Base-by-base conservation (phyloP, 164 flowering plant species). In the Aristolochia californica region DNA sequence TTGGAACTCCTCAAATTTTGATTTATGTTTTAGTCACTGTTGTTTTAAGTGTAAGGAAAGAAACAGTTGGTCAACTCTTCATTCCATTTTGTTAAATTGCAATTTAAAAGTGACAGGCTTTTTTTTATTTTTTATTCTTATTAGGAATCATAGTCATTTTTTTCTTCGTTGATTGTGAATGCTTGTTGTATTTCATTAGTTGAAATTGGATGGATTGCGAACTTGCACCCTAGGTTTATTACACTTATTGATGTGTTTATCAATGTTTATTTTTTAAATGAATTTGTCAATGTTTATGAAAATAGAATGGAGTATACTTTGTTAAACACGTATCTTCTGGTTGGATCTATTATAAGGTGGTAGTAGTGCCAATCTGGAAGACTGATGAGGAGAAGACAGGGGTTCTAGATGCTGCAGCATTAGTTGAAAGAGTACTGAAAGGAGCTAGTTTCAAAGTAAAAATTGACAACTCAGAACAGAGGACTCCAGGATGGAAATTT, bases 401-500 rank as follows among this genome's bases (percentile, higher is more conserved):
- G 68, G 97, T 89, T 67, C 77, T 87, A 15, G 53, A 60, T 70
- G 97, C 96, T 60, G 85, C 94, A 53, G 67, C 71, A 44, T 78
- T 85, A 50, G 78, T 85, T 13, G 77, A 72, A 62, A 77, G 79
- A 66, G 52, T 55, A 58, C 55, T 90, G 62, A 82, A 70, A 53
- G 30, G 72, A 45, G 83, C 95, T 16, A 91, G 95, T 51, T 63
- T 89, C 53, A 88, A 64, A 74, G 88, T 87, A 58, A 83, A 87
- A 80, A 58, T 83, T 55, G 98, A 93, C 68, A 90, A 80, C 66
- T 75, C 91, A 40, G 96, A 93, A 48, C 97, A 87, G 72, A 83
- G 78, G 75, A 88, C 95, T 14, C 95, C 95, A 0, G 97, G 98
- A 45, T 93, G 98, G 98, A 93, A 93, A 71, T 93, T 82, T 76